phyloP scores from a whole-genome alignment of 208 protist species.

The Leishmania turanica region DNA sequence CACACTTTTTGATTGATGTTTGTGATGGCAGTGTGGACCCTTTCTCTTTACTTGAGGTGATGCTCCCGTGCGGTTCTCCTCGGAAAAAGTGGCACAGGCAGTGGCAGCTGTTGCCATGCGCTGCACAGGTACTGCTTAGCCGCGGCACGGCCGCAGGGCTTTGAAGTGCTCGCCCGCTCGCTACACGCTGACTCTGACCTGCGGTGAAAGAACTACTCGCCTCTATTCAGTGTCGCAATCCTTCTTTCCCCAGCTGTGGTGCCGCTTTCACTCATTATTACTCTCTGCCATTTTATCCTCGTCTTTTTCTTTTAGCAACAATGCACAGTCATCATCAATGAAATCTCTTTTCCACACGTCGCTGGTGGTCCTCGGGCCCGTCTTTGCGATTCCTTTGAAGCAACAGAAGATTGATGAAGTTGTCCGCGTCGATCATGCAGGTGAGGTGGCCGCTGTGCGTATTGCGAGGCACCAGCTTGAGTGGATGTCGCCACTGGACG shows the following conservation, averaged over 20 bases:
- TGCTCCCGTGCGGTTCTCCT: background rate
- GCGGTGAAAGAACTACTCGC: too few relatives aligned
- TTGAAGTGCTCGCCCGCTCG: background rate
- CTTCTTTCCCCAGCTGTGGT: background rate
- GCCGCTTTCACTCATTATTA: background rate
- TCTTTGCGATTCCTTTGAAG: conserved; percentile 54
- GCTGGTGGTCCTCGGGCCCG: conserved; percentile 17
- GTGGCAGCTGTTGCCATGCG: background rate
- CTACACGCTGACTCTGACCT: background rate
- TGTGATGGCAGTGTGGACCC: background rate
- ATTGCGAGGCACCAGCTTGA: conserved; percentile 78
- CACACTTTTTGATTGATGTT: background rate
- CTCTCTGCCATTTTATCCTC: background rate
- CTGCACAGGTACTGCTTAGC: background rate
- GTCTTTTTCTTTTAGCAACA: background rate
- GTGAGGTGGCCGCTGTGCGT: conserved; percentile 79
- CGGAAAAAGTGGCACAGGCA: background rate
- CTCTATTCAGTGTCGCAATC: background rate
- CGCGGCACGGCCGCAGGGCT: background rate
- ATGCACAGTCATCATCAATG: conserved; percentile 13
- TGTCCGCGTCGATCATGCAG: conserved; percentile 82
- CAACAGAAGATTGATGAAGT: conserved; percentile 82
- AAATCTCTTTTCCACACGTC: conserved; percentile 23
- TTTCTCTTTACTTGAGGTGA: background rate
- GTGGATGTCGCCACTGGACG: conserved; percentile 79